Evolutionary conservation across 495 filamentous ascomycete genomes (phyloP).

Genomic region (Parmelia sp.): DNA sequence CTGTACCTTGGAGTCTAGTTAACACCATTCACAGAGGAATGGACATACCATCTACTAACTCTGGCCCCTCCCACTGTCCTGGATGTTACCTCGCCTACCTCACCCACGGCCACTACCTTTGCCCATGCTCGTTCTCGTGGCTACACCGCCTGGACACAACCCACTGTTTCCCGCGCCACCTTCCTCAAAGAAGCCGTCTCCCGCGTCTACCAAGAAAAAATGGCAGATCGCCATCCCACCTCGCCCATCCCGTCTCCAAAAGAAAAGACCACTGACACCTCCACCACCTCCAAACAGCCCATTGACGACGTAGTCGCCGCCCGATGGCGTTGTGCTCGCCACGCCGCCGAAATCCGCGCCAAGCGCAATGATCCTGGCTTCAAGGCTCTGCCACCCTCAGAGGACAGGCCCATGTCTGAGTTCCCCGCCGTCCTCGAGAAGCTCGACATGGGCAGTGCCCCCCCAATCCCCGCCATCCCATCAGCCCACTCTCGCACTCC

Average conservation of each 20-base stretch:
- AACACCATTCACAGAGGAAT: constrained; percentile 49
- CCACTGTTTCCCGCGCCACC: constrained; percentile 45
- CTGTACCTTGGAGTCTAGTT: constrained; percentile 21
- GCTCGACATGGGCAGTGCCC: constrained; percentile 21
- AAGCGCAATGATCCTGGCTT: constrained; percentile 32
- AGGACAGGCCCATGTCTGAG: constrained; percentile 44
- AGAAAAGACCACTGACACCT: constrained; percentile 9
- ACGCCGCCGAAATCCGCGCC: constrained; percentile 40
- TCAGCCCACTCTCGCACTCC: constrained; percentile 8
- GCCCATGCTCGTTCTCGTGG: constrained; percentile 47
- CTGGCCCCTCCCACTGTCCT: constrained; percentile 53
- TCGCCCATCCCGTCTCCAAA: constrained; percentile 17
- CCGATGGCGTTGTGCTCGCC: constrained; percentile 36
- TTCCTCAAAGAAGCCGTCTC: constrained; percentile 60
- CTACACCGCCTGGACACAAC: constrained; percentile 51
- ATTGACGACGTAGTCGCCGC: constrained; percentile 23
- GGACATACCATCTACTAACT: constrained; percentile 55
- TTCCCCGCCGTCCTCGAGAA: constrained; percentile 36
- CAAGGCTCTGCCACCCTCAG: constrained; percentile 31
- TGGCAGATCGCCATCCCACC: constrained; percentile 29
- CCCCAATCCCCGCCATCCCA: constrained; percentile 11
- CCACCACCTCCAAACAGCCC: constrained; percentile 16
- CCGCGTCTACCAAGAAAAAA: constrained; percentile 50
- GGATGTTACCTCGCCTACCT: constrained; percentile 46
- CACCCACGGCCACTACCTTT: constrained; percentile 44